phyloP scores from a whole-genome alignment of 148 eudicot species.

The Gaultheria prostrata region DNA sequence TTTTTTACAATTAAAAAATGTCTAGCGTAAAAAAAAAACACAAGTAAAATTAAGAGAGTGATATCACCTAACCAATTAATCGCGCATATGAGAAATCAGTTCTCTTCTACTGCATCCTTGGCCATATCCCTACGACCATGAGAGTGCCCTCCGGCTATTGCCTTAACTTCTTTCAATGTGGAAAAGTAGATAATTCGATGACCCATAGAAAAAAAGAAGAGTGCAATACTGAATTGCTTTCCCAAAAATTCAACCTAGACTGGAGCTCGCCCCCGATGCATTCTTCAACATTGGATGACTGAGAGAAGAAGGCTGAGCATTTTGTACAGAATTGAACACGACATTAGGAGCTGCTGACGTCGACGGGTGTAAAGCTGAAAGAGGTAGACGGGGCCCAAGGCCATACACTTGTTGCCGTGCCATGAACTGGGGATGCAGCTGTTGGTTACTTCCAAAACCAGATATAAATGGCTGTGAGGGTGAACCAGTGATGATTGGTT shows the following conservation, averaged over 20 bases:
- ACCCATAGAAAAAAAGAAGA: background rate
- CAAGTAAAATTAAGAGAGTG: background rate
- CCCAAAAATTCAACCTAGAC: slow-evolving; percentile 42
- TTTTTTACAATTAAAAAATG: slow-evolving; percentile 12
- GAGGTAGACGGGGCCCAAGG: slow-evolving; percentile 75
- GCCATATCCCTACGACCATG: background rate
- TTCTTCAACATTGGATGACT: slow-evolving; percentile 64
- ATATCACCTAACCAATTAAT: background rate
- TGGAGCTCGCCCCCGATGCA: slow-evolving; percentile 28
- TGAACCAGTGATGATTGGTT: slow-evolving; percentile 36
- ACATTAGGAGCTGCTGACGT: slow-evolving; percentile 50
- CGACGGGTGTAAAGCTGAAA: slow-evolving; percentile 72
- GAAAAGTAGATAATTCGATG: background rate
- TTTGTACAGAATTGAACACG: slow-evolving; percentile 49
- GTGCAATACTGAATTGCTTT: background rate
- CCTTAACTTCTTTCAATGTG: background rate
- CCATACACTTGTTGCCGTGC: slow-evolving; percentile 47
- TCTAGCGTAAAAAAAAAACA: background rate
- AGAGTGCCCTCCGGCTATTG: background rate
- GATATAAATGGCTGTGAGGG: slow-evolving; percentile 27
- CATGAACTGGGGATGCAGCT: slow-evolving; percentile 15
- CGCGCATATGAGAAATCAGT: background rate
- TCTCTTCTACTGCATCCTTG: slow-evolving; percentile 4
- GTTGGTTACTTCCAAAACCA: slow-evolving; percentile 11
- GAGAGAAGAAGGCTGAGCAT: slow-evolving; percentile 45